Conservation (phyloP, 1,139 yeast genomes). For the Geotrichum cucujoidarum region DNA sequence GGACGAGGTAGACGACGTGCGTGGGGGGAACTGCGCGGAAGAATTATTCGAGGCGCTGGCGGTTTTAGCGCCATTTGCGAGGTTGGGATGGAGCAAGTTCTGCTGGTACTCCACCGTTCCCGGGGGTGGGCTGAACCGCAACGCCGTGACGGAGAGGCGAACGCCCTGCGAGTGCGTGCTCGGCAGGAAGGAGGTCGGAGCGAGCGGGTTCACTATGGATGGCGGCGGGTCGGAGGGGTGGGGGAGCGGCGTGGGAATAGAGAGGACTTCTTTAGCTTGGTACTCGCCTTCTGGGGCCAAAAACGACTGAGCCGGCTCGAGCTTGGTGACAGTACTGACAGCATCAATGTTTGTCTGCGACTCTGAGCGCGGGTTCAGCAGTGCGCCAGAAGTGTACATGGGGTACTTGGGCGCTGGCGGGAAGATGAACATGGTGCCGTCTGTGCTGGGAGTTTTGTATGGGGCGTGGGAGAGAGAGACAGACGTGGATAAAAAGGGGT, state of each 20-base stretch:
- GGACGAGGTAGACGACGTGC: neutral
- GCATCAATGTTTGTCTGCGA: constrained; percentile 29
- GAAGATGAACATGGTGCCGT: constrained; percentile 15
- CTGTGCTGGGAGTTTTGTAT: neutral
- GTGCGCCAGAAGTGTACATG: constrained; percentile 12
- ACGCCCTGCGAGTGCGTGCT: constrained; percentile 31
- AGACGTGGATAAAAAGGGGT: no score
- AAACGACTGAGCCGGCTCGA: constrained; percentile 26
- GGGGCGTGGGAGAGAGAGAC: no score
- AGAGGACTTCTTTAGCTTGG: constrained; percentile 32
- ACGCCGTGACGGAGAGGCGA: constrained; percentile 23
- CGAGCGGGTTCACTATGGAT: constrained; percentile 35
- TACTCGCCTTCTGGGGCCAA: constrained; percentile 35
- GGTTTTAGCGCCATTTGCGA: neutral
- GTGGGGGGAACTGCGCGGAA: neutral
- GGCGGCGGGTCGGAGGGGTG: constrained; percentile 39
- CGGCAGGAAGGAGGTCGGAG: constrained; percentile 33
- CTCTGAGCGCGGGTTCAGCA: constrained; percentile 13
- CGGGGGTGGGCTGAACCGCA: constrained; percentile 17
- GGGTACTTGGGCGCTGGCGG: constrained; percentile 16
- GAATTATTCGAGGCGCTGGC: neutral
- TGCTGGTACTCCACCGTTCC: constrained; percentile 13
- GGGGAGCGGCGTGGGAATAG: constrained; percentile 36
- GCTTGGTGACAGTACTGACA: constrained; percentile 26
- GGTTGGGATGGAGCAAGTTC: constrained; percentile 8